Evolutionary conservation across 306 rosid species (phyloP), one percentile per base, ranked within the genome.

Genomic region (Mucuna pruriens): DNA sequence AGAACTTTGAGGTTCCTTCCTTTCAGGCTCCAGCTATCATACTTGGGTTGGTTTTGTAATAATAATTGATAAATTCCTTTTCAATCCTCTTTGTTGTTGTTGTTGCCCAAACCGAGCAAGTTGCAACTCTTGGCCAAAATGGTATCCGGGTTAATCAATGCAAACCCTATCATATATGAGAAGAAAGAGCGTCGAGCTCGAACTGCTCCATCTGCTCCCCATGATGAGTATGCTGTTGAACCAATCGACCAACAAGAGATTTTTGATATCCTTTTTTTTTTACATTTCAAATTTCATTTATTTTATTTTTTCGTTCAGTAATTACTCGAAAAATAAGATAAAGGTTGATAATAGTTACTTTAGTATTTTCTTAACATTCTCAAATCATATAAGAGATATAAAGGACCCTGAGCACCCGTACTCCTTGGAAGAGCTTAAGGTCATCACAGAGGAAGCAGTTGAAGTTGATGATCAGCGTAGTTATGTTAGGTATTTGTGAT

Each of bases 401-500:
- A 93, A 91, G 89, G 99, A 96, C 78, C 99, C 97, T 1, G 97
- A 93, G 76, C 94, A 93, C 40, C 97, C 97, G 0, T 90, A 93
- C 84, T 95, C 99, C 31, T 84, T 93, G 89, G 98, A 95, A 80
- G 97, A 95, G 92, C 99, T 95, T 83, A 92, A 93, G 85, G 98
- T 95, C 64, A 90, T 96, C 67, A 83, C 94, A 0, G 97, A 93
- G 86, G 99, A 93, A 77, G 98, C 94, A 10, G 62, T 96, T 77
- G 95, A 96, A 85, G 94, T 96, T 58, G 90, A 96, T 72, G 97
- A 92, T 61, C 34, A 54, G 15, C 88, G 63, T 66, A 91, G 96
- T 76, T 86, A 92, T 69, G 97, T 93, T 70, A 96, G 97, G 99
- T 93, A 84, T 38, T 70, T 0, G 3, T 48, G 3, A 0, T 57